Percentiles rank a stretch among this genome's conserved stretches.
Evolutionary conservation across 495 filamentous ascomycete species (phyloP).

Genomic region (Rhypophila decipiens): DNA sequence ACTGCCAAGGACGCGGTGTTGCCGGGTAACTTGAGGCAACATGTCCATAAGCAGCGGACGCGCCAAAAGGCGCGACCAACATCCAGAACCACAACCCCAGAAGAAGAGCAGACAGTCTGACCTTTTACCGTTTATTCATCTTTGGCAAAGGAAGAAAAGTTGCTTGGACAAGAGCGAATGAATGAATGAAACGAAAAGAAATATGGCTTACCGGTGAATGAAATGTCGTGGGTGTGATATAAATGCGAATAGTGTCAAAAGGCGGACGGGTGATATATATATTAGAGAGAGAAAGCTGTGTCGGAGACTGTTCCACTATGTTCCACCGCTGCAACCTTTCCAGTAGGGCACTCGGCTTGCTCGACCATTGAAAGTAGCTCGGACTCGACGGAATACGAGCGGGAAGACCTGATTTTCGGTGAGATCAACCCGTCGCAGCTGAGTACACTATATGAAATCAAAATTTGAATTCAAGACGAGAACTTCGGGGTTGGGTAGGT

Average conservation of each 20-base stretch:
- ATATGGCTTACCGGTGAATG: conserved; percentile 9
- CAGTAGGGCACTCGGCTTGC: background rate
- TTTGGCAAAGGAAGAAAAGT: conserved; percentile 28
- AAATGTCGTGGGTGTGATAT: background rate
- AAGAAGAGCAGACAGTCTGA: conserved; percentile 39
- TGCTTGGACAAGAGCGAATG: background rate
- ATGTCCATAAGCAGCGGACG: conserved; percentile 14
- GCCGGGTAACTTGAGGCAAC: conserved; percentile 16
- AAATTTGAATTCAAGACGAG: too few relatives aligned
- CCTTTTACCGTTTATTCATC: conserved; percentile 63
- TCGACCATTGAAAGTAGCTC: conserved; percentile 9
- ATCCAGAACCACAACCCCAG: conserved; percentile 38
- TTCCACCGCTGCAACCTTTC: conserved; percentile 4
- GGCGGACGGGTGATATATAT: background rate
- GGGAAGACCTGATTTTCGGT: too few relatives aligned
- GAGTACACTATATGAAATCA: too few relatives aligned
- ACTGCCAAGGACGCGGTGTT: conserved; percentile 7
- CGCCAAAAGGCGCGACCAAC: conserved; percentile 20
- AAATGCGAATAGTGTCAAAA: background rate
- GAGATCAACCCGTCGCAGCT: too few relatives aligned
- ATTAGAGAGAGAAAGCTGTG: background rate
- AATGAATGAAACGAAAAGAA: conserved; percentile 2
- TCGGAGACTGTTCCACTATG: background rate
- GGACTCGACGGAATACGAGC: too few relatives aligned
- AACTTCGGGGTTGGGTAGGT: too few relatives aligned